Conservation (phyloP, 164 flowering plant species). For the Pachysandra terminalis region DNA sequence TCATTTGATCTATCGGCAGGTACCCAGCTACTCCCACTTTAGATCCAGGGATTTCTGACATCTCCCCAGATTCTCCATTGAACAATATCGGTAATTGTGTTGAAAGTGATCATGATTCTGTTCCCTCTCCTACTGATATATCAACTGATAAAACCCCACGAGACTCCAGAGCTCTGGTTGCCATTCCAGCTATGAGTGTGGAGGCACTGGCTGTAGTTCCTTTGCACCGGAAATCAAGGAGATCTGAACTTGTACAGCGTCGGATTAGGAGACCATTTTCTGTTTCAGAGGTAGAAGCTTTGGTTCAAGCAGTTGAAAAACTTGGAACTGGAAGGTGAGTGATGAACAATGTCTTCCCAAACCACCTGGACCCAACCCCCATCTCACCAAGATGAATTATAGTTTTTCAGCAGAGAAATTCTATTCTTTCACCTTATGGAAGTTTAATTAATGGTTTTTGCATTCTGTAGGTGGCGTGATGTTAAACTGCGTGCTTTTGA, state of each 20-base stretch:
- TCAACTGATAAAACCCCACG: slow-evolving; percentile 39
- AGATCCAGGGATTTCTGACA: slow-evolving; percentile 30
- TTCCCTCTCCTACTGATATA: slow-evolving; percentile 51
- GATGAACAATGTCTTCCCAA: not conserved
- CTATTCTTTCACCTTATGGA: not conserved
- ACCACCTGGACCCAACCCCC: not conserved
- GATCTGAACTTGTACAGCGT: slow-evolving; percentile 78
- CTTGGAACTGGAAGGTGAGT: slow-evolving; percentile 97
- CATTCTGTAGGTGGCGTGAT: slow-evolving; percentile 78
- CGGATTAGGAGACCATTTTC: slow-evolving; percentile 93
- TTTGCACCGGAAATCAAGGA: slow-evolving; percentile 52
- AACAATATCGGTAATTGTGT: slow-evolving; percentile 32
- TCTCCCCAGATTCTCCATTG: slow-evolving; percentile 30
- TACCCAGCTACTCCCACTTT: slow-evolving; percentile 24
- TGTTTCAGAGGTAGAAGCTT: slow-evolving; percentile 94
- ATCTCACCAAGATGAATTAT: not conserved
- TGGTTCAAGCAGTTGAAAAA: slow-evolving; percentile 96
- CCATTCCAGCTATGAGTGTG: slow-evolving; percentile 43
- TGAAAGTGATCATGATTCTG: slow-evolving; percentile 74
- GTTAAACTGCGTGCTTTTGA: slow-evolving; percentile 88
- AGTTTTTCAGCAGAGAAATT: not conserved
- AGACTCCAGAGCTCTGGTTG: slow-evolving; percentile 65
- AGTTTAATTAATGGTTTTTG: slow-evolving; percentile 1
- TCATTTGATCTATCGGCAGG: slow-evolving; percentile 33
- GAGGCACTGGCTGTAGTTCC: slow-evolving; percentile 67